A percentile compares a stretch with the other conserved stretches of the same genome.
Evolutionary conservation across 2,329 filamentous ascomycete genomes (phyloP).

Genomic region (Curvularia sp.): DNA sequence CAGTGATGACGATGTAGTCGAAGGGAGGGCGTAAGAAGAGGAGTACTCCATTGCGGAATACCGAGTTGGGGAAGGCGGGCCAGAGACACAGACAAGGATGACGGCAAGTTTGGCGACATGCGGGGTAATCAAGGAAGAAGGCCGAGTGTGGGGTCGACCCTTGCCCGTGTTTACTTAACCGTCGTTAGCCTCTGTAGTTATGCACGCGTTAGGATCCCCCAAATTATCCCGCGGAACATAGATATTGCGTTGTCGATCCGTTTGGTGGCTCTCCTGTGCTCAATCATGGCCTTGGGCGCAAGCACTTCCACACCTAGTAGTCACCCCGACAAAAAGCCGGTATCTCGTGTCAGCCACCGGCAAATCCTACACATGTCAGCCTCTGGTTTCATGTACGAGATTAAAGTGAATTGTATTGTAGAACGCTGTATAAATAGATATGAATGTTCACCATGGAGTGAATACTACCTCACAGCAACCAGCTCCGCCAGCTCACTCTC

Average conservation of each 20-base stretch:
- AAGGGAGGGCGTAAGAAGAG: conserved; percentile 16
- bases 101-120: conserved; percentile 20
- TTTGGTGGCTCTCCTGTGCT: not conserved
- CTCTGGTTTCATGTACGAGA: not conserved
- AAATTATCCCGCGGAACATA: conserved; percentile 14
- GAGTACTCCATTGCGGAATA: conserved; percentile 17
- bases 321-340: conserved; percentile 3
- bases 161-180: not conserved
- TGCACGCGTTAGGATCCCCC: not conserved
- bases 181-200: not conserved
- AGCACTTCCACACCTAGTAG: conserved; percentile 8
- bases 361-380: conserved; percentile 6
- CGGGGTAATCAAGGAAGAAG: conserved; percentile 19
- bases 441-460: too few relatives aligned
- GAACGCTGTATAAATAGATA: conserved; percentile 4
- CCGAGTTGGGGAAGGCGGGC: conserved; percentile 15
- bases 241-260: not conserved
- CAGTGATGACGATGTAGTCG: conserved; percentile 7
- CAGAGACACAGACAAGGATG: conserved; percentile 1
- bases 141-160: conserved; percentile 19
- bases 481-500: not conserved
- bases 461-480: not conserved
- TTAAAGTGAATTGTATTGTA: not conserved
- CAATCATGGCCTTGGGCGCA: not conserved
- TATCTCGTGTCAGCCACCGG: conserved; percentile 7